Conservation (phyloP, 73 alveolate genomes). For the Paramecium primaurelia region DNA sequence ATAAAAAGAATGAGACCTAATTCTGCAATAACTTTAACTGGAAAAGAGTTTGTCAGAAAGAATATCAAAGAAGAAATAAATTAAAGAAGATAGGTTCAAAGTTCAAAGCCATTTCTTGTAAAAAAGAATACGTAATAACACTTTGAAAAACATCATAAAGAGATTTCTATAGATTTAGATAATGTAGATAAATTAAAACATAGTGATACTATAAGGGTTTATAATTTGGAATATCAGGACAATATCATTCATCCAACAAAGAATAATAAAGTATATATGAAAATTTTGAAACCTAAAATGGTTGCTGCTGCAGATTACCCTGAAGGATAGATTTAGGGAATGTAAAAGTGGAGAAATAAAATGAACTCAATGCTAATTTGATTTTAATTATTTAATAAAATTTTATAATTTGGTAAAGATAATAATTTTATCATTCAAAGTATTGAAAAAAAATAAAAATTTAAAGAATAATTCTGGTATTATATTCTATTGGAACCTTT, state of each 20-base stretch:
- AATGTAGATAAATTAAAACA: not conserved
- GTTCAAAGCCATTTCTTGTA: not conserved
- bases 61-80: not conserved
- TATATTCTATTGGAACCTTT: too few relatives aligned
- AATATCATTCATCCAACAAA: not conserved
- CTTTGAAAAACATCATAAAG: not conserved
- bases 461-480: too few relatives aligned
- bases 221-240: constrained; percentile 5
- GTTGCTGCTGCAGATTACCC: not conserved
- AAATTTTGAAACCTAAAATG: not conserved
- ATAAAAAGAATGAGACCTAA: constrained; percentile 31
- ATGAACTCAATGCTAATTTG: not conserved
- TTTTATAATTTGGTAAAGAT: too few relatives aligned
- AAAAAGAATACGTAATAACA: not conserved
- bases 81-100: not conserved
- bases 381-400: not conserved
- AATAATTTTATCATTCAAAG: too few relatives aligned
- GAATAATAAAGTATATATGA: not conserved
- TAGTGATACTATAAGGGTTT: constrained; percentile 21
- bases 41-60: constrained; percentile 1
- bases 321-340: not conserved
- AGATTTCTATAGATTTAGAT: constrained; percentile 8
- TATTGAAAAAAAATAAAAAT: too few relatives aligned
- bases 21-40: constrained; percentile 3
- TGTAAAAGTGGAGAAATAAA: not conserved